These are phyloP conservation scores for Fusarium citri DNA, from an alignment of 2,329 filamentous ascomycete genomes.

Conservation along the genomic window DNA sequence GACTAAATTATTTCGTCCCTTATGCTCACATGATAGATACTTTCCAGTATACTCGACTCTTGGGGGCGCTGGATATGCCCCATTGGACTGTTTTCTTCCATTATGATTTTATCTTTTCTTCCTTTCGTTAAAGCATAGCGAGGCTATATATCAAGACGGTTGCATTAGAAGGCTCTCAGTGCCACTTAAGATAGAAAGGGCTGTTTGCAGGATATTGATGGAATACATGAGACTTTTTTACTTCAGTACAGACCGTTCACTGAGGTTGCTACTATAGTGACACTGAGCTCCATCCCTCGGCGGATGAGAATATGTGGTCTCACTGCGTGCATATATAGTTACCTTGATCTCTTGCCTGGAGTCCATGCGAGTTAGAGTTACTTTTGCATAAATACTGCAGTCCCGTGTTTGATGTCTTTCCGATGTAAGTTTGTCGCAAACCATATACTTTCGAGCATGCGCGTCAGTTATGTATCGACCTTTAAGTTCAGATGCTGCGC, in stretches of 20 bases:
- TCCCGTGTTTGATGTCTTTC: neutral
- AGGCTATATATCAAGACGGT: neutral
- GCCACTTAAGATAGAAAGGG: conserved; percentile 2
- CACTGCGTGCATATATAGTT: neutral
- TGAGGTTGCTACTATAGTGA: neutral
- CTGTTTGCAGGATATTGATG: neutral
- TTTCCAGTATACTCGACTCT: neutral
- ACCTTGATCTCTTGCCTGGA: neutral
- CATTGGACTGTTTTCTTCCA: neutral
- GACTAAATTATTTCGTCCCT: neutral
- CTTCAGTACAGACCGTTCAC: neutral
- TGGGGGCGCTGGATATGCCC: neutral
- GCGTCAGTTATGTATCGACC: neutral
- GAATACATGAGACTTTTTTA: neutral
- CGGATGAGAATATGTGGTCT: neutral
- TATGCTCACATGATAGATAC: neutral
- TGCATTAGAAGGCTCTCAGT: conserved; percentile 12
- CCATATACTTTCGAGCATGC: neutral
- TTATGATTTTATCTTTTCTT: neutral
- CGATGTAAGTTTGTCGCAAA: neutral
- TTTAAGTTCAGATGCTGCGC: neutral
- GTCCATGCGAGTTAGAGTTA: neutral
- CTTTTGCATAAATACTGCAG: neutral
- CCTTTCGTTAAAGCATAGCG: conserved; percentile 9
- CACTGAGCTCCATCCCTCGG: neutral